Evolutionary conservation across 768 basidiomycete species (phyloP).

Genomic region (Mycena vitilis): DNA sequence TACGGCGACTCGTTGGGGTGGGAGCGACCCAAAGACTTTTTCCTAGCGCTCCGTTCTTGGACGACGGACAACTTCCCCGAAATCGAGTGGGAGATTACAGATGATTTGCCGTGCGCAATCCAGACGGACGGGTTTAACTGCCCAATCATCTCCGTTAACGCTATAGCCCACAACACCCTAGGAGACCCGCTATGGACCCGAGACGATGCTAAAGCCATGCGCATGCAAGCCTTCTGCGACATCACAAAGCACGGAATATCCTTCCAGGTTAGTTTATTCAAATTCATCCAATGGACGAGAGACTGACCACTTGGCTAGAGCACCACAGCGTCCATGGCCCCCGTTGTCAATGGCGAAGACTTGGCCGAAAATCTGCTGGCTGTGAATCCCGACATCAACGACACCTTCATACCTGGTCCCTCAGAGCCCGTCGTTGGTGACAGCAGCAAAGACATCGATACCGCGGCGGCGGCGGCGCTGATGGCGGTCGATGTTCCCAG

Average conservation of each 20-base stretch:
- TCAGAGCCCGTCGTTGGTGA: too few species aligned
- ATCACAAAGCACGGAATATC: conserved; percentile 14
- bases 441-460: not conserved
- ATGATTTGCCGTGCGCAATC: conserved; percentile 20
- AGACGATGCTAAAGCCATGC: not conserved
- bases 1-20: conserved; percentile 27
- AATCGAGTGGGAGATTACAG: not conserved
- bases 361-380: conserved; percentile 7
- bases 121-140: conserved; percentile 36
- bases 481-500: too few species aligned
- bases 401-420: not conserved
- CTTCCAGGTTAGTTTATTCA: not conserved
- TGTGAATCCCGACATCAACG: conserved; percentile 17
- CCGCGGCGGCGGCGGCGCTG: not conserved
- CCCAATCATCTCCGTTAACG: conserved; percentile 31
- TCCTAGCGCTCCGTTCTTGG: conserved; percentile 12
- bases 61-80: not conserved
- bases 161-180: conserved; percentile 22
- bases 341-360: not conserved
- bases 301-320: too few species aligned
- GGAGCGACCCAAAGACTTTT: conserved; percentile 12
- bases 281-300: too few species aligned
- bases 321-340: not conserved
- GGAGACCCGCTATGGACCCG: conserved; percentile 32
- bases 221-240: conserved; percentile 26